Percentiles rank a stretch among this genome's conserved stretches.
These are phyloP conservation scores for Apiospora arundinis DNA, from an alignment of 2,329 filamentous ascomycete genomes.

Conservation along the genomic window DNA sequence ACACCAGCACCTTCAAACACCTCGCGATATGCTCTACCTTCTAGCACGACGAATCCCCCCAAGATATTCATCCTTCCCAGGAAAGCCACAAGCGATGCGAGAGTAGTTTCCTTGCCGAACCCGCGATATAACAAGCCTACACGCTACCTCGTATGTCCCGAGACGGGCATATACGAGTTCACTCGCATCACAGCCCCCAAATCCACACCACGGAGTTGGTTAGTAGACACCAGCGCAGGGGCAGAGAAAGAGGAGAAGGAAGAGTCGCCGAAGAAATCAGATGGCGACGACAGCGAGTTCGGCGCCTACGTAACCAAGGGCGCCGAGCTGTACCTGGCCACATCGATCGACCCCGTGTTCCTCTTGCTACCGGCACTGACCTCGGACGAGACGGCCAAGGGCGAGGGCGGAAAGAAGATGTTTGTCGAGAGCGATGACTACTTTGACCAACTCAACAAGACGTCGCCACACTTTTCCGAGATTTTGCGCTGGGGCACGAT, in stretches of 20 bases:
- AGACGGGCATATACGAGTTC: constrained; percentile 70
- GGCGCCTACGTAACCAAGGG: constrained; percentile 61
- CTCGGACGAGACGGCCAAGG: constrained; percentile 43
- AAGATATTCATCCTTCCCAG: constrained; percentile 67
- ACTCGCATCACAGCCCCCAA: constrained; percentile 61
- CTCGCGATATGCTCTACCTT: constrained; percentile 50
- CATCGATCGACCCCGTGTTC: constrained; percentile 84
- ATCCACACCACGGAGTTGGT: constrained; percentile 65
- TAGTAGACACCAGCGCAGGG: constrained; percentile 51
- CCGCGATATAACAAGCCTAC: constrained; percentile 61
- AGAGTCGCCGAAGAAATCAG: constrained; percentile 26
- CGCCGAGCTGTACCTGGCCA: constrained; percentile 82
- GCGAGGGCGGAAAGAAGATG: constrained; percentile 61
- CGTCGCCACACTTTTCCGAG: constrained; percentile 63
- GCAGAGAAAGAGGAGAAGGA: constrained; percentile 28
- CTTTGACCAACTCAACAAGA: constrained; percentile 66
- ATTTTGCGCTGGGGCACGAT: constrained; percentile 58
- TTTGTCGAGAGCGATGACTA: constrained; percentile 77
- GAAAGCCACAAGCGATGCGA: constrained; percentile 58
- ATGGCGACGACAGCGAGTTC: constrained; percentile 27
- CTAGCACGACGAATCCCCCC: constrained; percentile 51
- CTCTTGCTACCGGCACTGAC: constrained; percentile 76
- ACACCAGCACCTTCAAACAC: constrained; percentile 36
- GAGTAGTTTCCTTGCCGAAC: constrained; percentile 65
- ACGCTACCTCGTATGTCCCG: constrained; percentile 67